These are phyloP conservation scores for Inga leiocalycina DNA, from an alignment of 306 rosid species.

Conservation along the genomic window DNA sequence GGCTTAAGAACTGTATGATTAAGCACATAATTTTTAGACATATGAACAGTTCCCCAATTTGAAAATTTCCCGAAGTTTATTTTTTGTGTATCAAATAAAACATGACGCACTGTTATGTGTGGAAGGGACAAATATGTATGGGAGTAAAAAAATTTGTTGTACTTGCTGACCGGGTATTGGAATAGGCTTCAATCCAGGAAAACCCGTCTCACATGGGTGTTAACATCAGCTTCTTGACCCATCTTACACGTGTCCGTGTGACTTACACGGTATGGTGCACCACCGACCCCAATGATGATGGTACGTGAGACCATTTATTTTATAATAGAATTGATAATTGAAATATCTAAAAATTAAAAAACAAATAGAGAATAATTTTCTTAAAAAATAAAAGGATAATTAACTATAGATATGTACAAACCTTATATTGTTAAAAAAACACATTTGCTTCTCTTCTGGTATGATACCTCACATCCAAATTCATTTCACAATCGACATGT, in stretches of 20 bases:
- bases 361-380: background rate
- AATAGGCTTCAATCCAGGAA: slow-evolving; percentile 28
- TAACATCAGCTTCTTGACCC: slow-evolving; percentile 33
- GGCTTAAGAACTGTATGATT: background rate
- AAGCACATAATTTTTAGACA: slow-evolving; percentile 1
- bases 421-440: background rate
- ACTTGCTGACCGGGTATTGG: slow-evolving; percentile 31
- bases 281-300: background rate
- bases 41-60: slow-evolving; percentile 19
- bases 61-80: slow-evolving; percentile 1
- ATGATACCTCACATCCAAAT: background rate
- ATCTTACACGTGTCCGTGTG: slow-evolving; percentile 30
- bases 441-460: background rate
- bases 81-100: background rate
- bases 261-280: slow-evolving; percentile 32
- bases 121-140: background rate
- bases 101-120: background rate
- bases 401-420: background rate
- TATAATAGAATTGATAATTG: background rate
- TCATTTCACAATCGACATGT: background rate
- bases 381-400: too few relatives aligned
- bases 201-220: slow-evolving; percentile 37
- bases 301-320: background rate
- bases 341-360: too few relatives aligned
- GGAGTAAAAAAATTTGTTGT: slow-evolving; percentile 30